phyloP scores from a whole-genome alignment of 202 grass and related monocot species.

The Panicum virgatum region DNA sequence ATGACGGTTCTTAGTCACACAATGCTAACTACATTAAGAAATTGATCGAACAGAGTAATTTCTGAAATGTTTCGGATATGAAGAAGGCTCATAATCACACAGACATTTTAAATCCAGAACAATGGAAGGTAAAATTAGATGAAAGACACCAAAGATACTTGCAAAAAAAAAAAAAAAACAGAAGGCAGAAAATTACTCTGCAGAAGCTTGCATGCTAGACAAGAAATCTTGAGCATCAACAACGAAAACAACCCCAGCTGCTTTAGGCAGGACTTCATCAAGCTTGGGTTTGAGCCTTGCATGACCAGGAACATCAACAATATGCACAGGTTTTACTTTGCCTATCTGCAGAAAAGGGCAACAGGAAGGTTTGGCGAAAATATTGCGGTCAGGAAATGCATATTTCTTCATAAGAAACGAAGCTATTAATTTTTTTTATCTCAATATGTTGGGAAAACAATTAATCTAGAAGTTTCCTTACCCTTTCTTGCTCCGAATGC shows the following conservation, averaged over 20 bases:
- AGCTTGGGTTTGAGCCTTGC: conserved; percentile 86
- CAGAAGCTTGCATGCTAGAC: conserved; percentile 72
- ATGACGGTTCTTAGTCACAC: not conserved
- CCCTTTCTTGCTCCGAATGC: conserved; percentile 74
- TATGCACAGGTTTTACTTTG: conserved; percentile 68
- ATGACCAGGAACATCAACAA: conserved; percentile 98
- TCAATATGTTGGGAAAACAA: not conserved
- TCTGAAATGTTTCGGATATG: not conserved
- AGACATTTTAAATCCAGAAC: not conserved
- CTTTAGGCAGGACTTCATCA: conserved; percentile 79
- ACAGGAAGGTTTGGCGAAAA: conserved; percentile 15
- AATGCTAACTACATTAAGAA: not conserved
- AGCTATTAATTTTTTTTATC: not conserved
- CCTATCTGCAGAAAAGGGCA: conserved; percentile 53
- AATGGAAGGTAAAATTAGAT: not conserved
- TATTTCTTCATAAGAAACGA: not conserved
- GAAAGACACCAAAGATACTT: conserved; percentile 8
- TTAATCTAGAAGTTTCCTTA: conserved; percentile 30
- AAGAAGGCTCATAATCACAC: not conserved
- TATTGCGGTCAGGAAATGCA: not conserved
- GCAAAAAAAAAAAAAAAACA: not conserved
- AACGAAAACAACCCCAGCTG: conserved; percentile 78
- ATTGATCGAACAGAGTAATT: not conserved
- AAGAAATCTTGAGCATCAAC: conserved; percentile 93
- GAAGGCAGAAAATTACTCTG: conserved; percentile 67